phyloP scores from a whole-genome alignment of 192 early-diverging fungal genomes.

The Linnemannia schmuckeri region DNA sequence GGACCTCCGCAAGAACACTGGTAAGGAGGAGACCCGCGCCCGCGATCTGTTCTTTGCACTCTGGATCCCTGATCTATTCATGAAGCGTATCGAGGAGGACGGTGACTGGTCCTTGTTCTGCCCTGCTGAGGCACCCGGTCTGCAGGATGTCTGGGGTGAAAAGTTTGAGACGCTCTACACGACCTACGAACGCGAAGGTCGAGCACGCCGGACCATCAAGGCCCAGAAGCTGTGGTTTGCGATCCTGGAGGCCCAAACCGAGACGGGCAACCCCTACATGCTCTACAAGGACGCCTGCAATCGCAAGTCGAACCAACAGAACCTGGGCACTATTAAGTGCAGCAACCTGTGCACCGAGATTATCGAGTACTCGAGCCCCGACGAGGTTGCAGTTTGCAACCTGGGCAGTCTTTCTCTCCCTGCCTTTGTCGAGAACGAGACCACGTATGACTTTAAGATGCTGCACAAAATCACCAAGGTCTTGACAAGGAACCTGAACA shows the following conservation, averaged over 20 bases:
- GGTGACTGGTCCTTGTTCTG: conserved; percentile 96
- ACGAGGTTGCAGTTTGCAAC: conserved; percentile 98
- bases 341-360: conserved; percentile 98
- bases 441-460: conserved; percentile 84
- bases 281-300: conserved; percentile 99
- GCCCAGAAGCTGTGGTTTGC: conserved; percentile 99
- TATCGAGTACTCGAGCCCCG: conserved; percentile 94
- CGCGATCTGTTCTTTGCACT: conserved; percentile 97
- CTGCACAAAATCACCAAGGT: conserved; percentile 90
- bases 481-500: conserved; percentile 92
- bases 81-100: conserved; percentile 94
- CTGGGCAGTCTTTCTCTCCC: conserved; percentile 94
- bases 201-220: conserved; percentile 87
- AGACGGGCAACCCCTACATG: conserved; percentile 98
- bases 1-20: conserved; percentile 96
- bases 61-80: conserved; percentile 98
- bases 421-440: conserved; percentile 77
- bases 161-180: conserved; percentile 90
- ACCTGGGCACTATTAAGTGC: conserved; percentile 99
- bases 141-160: conserved; percentile 94
- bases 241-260: conserved; percentile 94
- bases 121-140: conserved; percentile 91
- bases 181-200: conserved; percentile 88
- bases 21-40: conserved; percentile 96
- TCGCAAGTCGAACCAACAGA: conserved; percentile 98